Percentiles rank a stretch among this genome's conserved stretches.
Evolutionary conservation across 306 rosid genomes (phyloP).

Genomic region (Hylodesmum podocarpum): DNA sequence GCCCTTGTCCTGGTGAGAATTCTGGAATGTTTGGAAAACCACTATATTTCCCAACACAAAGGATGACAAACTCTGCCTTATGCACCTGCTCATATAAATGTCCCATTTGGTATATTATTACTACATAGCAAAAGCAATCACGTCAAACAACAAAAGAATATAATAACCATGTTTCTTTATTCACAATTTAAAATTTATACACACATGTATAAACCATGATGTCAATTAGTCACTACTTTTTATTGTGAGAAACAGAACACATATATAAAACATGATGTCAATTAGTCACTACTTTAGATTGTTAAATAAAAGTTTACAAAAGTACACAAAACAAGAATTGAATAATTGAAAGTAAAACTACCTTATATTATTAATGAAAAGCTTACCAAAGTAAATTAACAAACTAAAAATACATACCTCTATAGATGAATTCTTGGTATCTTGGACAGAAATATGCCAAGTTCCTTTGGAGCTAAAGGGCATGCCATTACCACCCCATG

Average conservation of each 20-base stretch:
- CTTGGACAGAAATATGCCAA: constrained; percentile 49
- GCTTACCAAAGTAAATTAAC: background rate
- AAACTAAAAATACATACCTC: constrained; percentile 21
- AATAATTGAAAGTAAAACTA: background rate
- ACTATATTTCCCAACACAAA: constrained; percentile 55
- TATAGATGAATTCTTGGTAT: constrained; percentile 32
- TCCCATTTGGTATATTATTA: background rate
- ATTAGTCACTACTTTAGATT: no score
- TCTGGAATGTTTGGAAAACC: constrained; percentile 58
- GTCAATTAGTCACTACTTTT: background rate
- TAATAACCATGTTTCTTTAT: background rate
- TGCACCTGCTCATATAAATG: constrained; percentile 35
- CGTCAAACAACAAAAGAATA: background rate
- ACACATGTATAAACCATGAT: background rate
- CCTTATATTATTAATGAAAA: background rate
- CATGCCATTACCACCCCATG: constrained; percentile 52
- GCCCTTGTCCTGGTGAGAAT: constrained; percentile 46
- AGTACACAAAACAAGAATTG: background rate
- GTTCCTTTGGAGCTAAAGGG: constrained; percentile 52
- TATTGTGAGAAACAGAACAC: background rate
- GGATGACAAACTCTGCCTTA: constrained; percentile 54
- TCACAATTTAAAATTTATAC: background rate
- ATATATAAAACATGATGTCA: no score
- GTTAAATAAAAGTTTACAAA: no score
- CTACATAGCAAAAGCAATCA: background rate